Percentiles rank a stretch among this genome's conserved stretches.
phyloP scores from a whole-genome alignment of 306 rosid species.

The Lathyrus tuberosus region DNA sequence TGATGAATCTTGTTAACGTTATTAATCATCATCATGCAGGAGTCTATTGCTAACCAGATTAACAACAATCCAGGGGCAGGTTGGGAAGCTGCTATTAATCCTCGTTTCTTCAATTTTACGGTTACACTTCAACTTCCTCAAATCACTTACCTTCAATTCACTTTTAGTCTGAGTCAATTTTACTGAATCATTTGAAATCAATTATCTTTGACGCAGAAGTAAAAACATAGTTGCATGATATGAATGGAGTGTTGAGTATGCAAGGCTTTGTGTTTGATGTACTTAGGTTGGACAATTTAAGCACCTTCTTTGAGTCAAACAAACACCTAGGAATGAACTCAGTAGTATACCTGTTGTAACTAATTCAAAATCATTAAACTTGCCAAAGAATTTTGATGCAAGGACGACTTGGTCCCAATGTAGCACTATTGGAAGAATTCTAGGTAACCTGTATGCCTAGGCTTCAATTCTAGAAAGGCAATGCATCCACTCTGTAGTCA shows the following conservation, averaged over 20 bases:
- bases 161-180: too few relatives aligned
- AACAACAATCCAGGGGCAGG: slow-evolving; percentile 77
- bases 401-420: slow-evolving; percentile 90
- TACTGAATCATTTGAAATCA: too few relatives aligned
- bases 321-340: slow-evolving; percentile 48
- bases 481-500: not conserved
- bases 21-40: slow-evolving; percentile 48
- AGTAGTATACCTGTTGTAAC: slow-evolving; percentile 47
- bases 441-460: slow-evolving; percentile 39
- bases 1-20: too few relatives aligned
- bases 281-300: slow-evolving; percentile 77
- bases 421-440: slow-evolving; percentile 75
- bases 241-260: not conserved
- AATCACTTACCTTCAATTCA: too few relatives aligned
- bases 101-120: slow-evolving; percentile 76
- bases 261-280: slow-evolving; percentile 32
- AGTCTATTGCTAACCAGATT: slow-evolving; percentile 63
- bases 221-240: not conserved
- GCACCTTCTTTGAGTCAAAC: slow-evolving; percentile 88
- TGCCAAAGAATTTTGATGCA: slow-evolving; percentile 81
- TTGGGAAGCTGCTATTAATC: slow-evolving; percentile 82
- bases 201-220: too few relatives aligned
- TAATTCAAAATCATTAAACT: too few relatives aligned
- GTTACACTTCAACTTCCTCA: slow-evolving; percentile 56
- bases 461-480: not conserved